Percentiles rank a stretch among this genome's conserved stretches.
phyloP scores from a whole-genome alignment of 2,329 filamentous ascomycete genomes.

The Colletotrichum sp. region DNA sequence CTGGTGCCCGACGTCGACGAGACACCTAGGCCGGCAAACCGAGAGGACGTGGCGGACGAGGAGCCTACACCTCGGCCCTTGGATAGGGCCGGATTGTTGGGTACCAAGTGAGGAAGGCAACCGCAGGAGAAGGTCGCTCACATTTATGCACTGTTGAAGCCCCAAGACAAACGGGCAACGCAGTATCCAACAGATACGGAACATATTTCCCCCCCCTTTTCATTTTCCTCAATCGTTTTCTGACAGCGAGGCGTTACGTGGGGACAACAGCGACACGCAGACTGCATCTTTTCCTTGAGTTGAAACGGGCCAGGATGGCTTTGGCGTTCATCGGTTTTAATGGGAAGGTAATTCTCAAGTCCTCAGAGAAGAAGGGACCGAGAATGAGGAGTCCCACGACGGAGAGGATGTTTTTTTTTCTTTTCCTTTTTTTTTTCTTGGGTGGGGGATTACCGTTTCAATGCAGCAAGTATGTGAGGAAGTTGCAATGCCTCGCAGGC shows the following conservation, averaged over 20 bases:
- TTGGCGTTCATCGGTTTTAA: slow-evolving; percentile 9
- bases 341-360: not conserved
- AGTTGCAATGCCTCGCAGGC: not conserved
- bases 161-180: not conserved
- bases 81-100: slow-evolving; percentile 6
- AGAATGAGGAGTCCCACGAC: not conserved
- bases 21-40: slow-evolving; percentile 43
- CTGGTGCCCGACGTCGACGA: slow-evolving; percentile 36
- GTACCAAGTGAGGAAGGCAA: slow-evolving; percentile 17
- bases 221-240: slow-evolving; percentile 13
- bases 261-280: slow-evolving; percentile 19
- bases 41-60: slow-evolving; percentile 30
- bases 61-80: slow-evolving; percentile 45
- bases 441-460: not conserved
- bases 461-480: not conserved
- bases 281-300: slow-evolving; percentile 22
- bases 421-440: not conserved
- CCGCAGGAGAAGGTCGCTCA: not conserved
- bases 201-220: slow-evolving; percentile 3
- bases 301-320: not conserved
- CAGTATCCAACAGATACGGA: not conserved
- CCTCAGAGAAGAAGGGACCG: not conserved
- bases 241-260: slow-evolving; percentile 19
- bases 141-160: not conserved
- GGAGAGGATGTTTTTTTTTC: not conserved